Percentiles rank a stretch among this genome's conserved stretches.
Conservation (phyloP, 1,139 yeast genomes). For the Candida sanyaensis region DNA sequence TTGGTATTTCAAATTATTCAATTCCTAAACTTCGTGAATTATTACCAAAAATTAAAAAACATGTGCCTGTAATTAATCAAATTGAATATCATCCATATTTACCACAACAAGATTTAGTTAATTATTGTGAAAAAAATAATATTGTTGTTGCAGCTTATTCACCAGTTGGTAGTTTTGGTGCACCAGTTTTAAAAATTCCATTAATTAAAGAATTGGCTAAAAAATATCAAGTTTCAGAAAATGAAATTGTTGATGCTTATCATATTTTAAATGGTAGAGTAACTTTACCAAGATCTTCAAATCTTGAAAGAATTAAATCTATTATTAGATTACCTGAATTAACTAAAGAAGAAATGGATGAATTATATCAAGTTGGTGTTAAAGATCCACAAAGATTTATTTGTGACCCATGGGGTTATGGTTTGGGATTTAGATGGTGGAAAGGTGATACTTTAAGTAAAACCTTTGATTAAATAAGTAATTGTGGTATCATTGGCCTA, state of each 20-base stretch:
- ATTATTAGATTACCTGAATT: conserved; percentile 38
- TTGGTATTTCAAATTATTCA: conserved; percentile 38
- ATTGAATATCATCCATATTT: conserved; percentile 41
- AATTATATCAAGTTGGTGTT: conserved; percentile 45
- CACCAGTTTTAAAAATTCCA: conserved; percentile 36
- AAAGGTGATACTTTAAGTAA: conserved; percentile 28
- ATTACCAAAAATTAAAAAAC: conserved; percentile 26
- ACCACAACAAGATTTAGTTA: conserved; percentile 38
- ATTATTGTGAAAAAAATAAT: conserved; percentile 24
- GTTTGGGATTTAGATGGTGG: conserved; percentile 42
- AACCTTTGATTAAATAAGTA: conserved; percentile 14
- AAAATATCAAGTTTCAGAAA: conserved; percentile 31
- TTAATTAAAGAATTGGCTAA: conserved; percentile 31
- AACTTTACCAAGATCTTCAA: conserved; percentile 38
- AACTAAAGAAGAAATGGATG: conserved; percentile 42
- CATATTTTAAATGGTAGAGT: conserved; percentile 37
- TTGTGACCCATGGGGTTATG: conserved; percentile 39
- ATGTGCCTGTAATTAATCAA: conserved; percentile 36
- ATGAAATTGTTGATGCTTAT: conserved; percentile 40
- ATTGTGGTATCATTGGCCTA: background rate
- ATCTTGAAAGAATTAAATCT: conserved; percentile 35
- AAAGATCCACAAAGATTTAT: conserved; percentile 41
- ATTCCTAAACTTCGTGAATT: conserved; percentile 27
- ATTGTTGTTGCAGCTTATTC: conserved; percentile 35
- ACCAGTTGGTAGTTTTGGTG: conserved; percentile 40